Base-by-base conservation (phyloP, 345 rosid genomes). In the Combretum micranthum region DNA sequence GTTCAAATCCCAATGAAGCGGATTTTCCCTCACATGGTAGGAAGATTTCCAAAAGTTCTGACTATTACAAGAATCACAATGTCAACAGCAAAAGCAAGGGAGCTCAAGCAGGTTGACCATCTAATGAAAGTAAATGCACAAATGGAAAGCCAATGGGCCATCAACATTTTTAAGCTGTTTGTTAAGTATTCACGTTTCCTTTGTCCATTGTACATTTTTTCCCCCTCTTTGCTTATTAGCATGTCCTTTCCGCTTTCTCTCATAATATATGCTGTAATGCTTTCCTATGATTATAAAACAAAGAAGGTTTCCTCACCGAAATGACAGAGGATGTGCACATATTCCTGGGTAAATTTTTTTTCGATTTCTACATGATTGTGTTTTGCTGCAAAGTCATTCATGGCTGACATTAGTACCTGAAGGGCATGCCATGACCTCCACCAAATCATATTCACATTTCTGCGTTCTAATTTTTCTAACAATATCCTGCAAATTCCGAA, bases 391-490 rank as follows among this genome's bases (percentile, higher is more conserved):
- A 32, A 7, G 3, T 7, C 6, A 3, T 32, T 32, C 39, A 32
- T 32, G 16, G 14, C 49, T 14, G n/a, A 46, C n/a, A 15, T 46
- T 17, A 18, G 15, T 64, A 89, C 97, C 99, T 77, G 99, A 70
- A 67, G 99, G 99, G 55, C 97, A 93, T 16, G 97, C 99, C 99
- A 90, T 93, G 66, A 93, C 83, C 85, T 93, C 97, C 66, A 93
- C 96, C 61, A 75, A 93, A 26, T 93, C 90, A 72, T 85, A 93
- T 62, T 90, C 97, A 59, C 97, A 90, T 68, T 75, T 89, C 50
- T 23, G 55, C 43, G 66, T 85, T 75, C 90, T 90, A 42, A 93
- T 71, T 74, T 78, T 93, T 64, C 96, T 74, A 20, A 93, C 96
- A 15, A 93, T 63, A 47, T 93, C 90, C 76, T 93, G 99, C 70